phyloP scores from a whole-genome alignment of 768 basidiomycete genomes.

The Amanita phalloides region DNA sequence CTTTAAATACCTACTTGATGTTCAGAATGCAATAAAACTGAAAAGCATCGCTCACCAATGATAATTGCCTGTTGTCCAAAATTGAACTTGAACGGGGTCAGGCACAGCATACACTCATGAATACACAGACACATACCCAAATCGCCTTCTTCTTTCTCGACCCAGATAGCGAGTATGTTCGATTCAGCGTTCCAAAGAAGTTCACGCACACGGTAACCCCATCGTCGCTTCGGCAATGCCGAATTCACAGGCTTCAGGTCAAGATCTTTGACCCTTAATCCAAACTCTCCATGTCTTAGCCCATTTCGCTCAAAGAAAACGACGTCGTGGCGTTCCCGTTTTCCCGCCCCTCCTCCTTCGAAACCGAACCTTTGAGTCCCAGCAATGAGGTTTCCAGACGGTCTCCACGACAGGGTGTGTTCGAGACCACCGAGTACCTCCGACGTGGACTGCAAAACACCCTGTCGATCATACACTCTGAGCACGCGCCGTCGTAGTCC shows the following conservation, averaged over 20 bases:
- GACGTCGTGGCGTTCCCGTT: constrained; percentile 67
- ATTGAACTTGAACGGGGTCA: constrained; percentile 49
- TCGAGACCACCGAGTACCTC: constrained; percentile 81
- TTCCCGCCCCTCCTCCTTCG: constrained; percentile 57
- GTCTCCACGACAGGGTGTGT: constrained; percentile 72
- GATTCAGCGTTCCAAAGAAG: constrained; percentile 87
- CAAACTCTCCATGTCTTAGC: constrained; percentile 83
- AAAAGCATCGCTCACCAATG: constrained; percentile 53
- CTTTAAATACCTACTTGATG: constrained; percentile 70
- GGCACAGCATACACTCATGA: neutral
- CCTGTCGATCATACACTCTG: constrained; percentile 69
- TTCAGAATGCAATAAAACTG: neutral
- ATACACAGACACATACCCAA: constrained; percentile 38
- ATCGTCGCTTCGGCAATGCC: constrained; percentile 25
- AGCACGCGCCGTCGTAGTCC: constrained; percentile 41
- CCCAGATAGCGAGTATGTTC: constrained; percentile 76
- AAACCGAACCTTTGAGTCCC: constrained; percentile 75
- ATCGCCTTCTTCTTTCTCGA: constrained; percentile 59
- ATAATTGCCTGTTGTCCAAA: constrained; percentile 93
- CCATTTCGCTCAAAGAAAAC: constrained; percentile 97
- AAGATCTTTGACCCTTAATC: constrained; percentile 31
- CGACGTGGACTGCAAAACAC: constrained; percentile 70
- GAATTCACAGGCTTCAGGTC: constrained; percentile 18
- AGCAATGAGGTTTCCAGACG: constrained; percentile 80
- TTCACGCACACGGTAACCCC: constrained; percentile 68